phyloP scores from a whole-genome alignment of 495 filamentous ascomycete species.

The Pyronema omphalodes region DNA sequence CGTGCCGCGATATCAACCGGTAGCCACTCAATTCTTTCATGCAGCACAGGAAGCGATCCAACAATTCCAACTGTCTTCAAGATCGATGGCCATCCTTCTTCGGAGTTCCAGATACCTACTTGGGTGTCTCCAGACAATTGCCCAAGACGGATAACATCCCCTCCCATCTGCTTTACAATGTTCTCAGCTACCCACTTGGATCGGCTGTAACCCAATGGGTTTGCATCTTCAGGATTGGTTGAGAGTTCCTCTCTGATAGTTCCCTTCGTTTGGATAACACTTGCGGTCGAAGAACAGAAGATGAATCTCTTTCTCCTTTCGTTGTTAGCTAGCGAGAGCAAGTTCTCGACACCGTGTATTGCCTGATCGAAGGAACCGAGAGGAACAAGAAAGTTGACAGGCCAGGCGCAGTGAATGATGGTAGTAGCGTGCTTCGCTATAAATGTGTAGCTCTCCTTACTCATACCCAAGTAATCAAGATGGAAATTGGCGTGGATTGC shows the following conservation, averaged over 20 bases:
- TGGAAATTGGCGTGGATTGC: slow-evolving; percentile 22
- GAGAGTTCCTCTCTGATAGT: slow-evolving; percentile 34
- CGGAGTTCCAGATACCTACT: slow-evolving; percentile 42
- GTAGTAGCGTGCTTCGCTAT: slow-evolving; percentile 28
- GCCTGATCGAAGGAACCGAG: slow-evolving; percentile 37
- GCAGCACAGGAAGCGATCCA: slow-evolving; percentile 34
- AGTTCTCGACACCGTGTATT: slow-evolving; percentile 30
- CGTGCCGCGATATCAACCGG: slow-evolving; percentile 38
- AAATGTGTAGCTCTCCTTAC: slow-evolving; percentile 20
- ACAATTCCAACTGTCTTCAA: slow-evolving; percentile 31
- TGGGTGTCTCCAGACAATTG: slow-evolving; percentile 38
- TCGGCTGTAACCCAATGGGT: slow-evolving; percentile 39
- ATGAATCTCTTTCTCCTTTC: slow-evolving; percentile 26
- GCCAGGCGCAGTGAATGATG: slow-evolving; percentile 46
- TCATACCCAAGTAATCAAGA: slow-evolving; percentile 29
- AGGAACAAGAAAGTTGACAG: slow-evolving; percentile 43
- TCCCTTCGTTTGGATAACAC: slow-evolving; percentile 25
- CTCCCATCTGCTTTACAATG: slow-evolving; percentile 26
- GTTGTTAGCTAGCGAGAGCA: slow-evolving; percentile 30
- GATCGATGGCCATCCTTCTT: slow-evolving; percentile 46
- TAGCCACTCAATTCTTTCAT: slow-evolving; percentile 36
- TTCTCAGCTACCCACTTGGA: slow-evolving; percentile 47
- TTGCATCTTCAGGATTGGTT: slow-evolving; percentile 30
- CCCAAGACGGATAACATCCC: slow-evolving; percentile 34
- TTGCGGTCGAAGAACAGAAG: slow-evolving; percentile 45